phyloP scores from a whole-genome alignment of 2,329 filamentous ascomycete species.

The Cyanodermella asteris region DNA sequence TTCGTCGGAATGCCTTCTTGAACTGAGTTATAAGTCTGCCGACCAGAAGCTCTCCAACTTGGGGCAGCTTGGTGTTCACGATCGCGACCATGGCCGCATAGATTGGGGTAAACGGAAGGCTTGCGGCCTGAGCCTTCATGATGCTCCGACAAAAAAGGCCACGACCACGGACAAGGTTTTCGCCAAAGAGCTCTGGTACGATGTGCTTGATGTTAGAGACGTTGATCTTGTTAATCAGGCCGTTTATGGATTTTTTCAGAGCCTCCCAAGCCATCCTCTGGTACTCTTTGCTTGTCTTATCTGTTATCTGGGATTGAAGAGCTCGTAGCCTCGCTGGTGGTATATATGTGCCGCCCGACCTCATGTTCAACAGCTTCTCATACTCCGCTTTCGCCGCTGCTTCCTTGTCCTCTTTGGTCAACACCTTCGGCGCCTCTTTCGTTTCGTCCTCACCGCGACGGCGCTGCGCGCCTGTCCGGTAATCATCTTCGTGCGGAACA shows the following conservation, averaged over 20 bases:
- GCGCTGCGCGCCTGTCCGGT: too few relatives aligned
- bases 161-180: slow-evolving; percentile 79
- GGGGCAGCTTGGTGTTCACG: slow-evolving; percentile 90
- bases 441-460: slow-evolving; percentile 29
- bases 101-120: slow-evolving; percentile 86
- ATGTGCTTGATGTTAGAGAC: slow-evolving; percentile 95
- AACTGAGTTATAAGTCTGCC: slow-evolving; percentile 78
- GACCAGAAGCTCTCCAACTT: slow-evolving; percentile 77
- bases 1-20: slow-evolving; percentile 82
- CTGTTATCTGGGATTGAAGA: slow-evolving; percentile 88
- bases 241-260: slow-evolving; percentile 95
- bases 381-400: slow-evolving; percentile 80
- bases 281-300: slow-evolving; percentile 90
- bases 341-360: slow-evolving; percentile 90
- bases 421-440: slow-evolving; percentile 26
- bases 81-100: slow-evolving; percentile 92
- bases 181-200: slow-evolving; percentile 82
- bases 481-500: too few relatives aligned
- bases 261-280: slow-evolving; percentile 99
- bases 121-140: slow-evolving; percentile 95
- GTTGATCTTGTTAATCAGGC: slow-evolving; percentile 97
- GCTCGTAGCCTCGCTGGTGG: slow-evolving; percentile 77
- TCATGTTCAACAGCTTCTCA: slow-evolving; percentile 74
- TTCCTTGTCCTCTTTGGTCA: slow-evolving; percentile 64
- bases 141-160: slow-evolving; percentile 89